Evolutionary conservation across 2,329 filamentous ascomycete species (phyloP).

Genomic region (Septoria petroselini): DNA sequence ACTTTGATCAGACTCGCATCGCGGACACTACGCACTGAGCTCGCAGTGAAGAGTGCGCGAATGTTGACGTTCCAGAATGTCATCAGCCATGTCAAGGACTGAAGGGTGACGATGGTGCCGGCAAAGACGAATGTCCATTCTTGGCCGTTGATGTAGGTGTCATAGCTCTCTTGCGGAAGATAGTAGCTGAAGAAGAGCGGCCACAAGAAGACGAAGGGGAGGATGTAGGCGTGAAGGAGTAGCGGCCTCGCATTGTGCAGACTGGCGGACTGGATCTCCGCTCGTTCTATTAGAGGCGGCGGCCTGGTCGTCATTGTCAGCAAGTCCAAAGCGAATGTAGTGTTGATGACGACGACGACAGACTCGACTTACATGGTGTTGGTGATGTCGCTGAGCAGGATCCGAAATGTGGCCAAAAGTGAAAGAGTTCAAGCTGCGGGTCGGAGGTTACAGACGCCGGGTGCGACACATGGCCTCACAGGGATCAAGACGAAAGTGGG

Average conservation of each 20-base stretch:
- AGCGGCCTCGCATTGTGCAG: constrained; percentile 82
- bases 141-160: constrained; percentile 83
- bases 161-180: constrained; percentile 76
- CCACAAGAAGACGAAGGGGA: constrained; percentile 91
- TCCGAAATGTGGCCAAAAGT: neutral
- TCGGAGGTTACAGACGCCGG: constrained; percentile 4
- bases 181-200: constrained; percentile 88
- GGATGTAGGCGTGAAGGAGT: constrained; percentile 81
- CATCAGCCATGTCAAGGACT: constrained; percentile 88
- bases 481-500: no score
- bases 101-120: constrained; percentile 79
- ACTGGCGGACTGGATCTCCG: constrained; percentile 82
- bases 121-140: constrained; percentile 99
- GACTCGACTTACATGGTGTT: constrained; percentile 9
- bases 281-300: constrained; percentile 71
- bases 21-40: constrained; percentile 64
- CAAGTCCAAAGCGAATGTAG: neutral
- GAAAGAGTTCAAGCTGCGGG: no score
- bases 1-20: constrained; percentile 88
- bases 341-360: neutral
- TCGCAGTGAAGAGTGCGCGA: constrained; percentile 75
- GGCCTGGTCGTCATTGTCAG: constrained; percentile 14
- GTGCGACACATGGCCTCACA: no score
- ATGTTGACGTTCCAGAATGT: constrained; percentile 97
- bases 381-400: constrained; percentile 7